Evolutionary conservation across 2,329 filamentous ascomycete species (phyloP), one percentile per base, ranked within the genome.

Genomic region (Alternaria sp.): DNA sequence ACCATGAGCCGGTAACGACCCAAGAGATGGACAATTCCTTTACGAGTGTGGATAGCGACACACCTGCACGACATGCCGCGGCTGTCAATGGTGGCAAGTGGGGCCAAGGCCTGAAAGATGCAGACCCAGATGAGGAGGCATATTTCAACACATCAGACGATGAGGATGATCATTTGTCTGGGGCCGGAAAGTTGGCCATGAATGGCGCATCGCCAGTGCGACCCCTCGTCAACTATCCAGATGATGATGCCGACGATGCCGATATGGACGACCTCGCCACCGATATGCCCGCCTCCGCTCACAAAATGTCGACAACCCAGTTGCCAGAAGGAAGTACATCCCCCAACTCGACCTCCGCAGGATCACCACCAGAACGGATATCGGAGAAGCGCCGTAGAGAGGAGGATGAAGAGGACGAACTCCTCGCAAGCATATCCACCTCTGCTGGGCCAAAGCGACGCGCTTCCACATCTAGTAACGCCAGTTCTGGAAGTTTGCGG

Each of bases 91-190:
- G 86, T 30, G 85, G 85, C n/a, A 77, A 76, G 46, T 85, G 88
- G 65, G 91, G 91, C 79, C 88, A 89, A 68, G 89, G 88, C 47
- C 86, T 96, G 77, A 93, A 93, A 74, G 93, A 97, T 57, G 87
- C 94, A 75, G 95, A 97, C 76, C 86, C 90, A 6, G 89, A 90
- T 11, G 93, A 97, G 78, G 95, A 97, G 73, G 93, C 95, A 46
- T 99, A 98, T 79, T 98, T 96, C 86, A 95, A 97, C 73, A 89
- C 88, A 0, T 93, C 92, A 1, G 94, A 97, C 71, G 92, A 96
- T 50, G 93, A 97, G 7, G 92, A 93, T 12, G 84, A 89, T 17
- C 82, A 88, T 15, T 69, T 82, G 28, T 64, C 76, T 12, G 62
- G 67, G 17, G 62, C 74, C 6, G 72, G 67, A 19, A 82, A 81